Conservation (phyloP, 169 alveolate genomes). For the Cryptosporidium xiaoi region DNA sequence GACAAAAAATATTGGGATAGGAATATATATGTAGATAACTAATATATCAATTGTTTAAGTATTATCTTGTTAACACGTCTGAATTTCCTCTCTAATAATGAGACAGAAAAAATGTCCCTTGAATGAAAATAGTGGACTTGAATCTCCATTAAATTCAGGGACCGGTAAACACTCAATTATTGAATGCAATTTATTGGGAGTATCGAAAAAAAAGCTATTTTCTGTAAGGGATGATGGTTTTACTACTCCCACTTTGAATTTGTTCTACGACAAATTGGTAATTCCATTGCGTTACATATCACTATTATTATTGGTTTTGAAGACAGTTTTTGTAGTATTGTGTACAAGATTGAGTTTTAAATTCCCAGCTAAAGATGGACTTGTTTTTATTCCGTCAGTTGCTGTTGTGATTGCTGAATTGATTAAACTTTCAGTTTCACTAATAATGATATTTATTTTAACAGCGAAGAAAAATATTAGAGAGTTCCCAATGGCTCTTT, state of each 20-base stretch:
- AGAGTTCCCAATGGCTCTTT: slow-evolving; percentile 29
- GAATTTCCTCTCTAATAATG: no score
- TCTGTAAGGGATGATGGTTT: slow-evolving; percentile 6
- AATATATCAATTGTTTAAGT: no score
- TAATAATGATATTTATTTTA: slow-evolving; percentile 34
- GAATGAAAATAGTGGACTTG: not conserved
- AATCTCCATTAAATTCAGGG: not conserved
- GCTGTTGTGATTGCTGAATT: slow-evolving; percentile 57
- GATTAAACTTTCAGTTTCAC: slow-evolving; percentile 25
- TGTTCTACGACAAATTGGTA: slow-evolving; percentile 10
- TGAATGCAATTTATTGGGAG: slow-evolving; percentile 2
- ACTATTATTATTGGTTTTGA: slow-evolving; percentile 18
- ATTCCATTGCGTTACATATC: slow-evolving; percentile 41
- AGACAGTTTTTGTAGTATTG: slow-evolving; percentile 43
- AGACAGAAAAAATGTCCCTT: no score
- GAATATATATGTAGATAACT: no score
- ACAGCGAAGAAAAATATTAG: slow-evolving; percentile 41
- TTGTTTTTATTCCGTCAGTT: slow-evolving; percentile 29
- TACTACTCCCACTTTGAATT: slow-evolving; percentile 33
- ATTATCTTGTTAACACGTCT: no score
- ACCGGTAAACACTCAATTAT: not conserved
- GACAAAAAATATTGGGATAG: no score
- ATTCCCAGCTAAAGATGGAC: slow-evolving; percentile 63
- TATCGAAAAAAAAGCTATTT: slow-evolving; percentile 1
- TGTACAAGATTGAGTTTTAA: slow-evolving; percentile 53